Conservation (phyloP, 345 rosid species). For the Garcia nutans region DNA sequence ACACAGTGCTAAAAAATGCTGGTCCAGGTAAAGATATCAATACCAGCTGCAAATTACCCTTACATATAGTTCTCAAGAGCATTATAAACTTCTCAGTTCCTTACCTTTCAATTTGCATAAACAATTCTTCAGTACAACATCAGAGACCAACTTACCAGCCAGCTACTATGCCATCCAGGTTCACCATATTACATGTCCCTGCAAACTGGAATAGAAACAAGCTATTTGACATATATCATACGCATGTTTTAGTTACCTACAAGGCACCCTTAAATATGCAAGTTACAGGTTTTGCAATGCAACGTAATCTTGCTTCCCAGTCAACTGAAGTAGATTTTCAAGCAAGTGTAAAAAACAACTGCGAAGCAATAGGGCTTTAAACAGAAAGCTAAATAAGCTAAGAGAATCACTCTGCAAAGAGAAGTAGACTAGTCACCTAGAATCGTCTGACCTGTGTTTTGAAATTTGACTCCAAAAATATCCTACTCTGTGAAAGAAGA, state of each 20-base stretch:
- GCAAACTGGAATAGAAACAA: conserved; percentile 26
- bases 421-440: conserved; percentile 31
- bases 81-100: background rate
- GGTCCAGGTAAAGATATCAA: background rate
- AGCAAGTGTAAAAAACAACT: conserved; percentile 3
- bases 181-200: conserved; percentile 26
- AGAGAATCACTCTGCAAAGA: conserved; percentile 19
- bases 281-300: conserved; percentile 15
- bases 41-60: background rate
- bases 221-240: conserved; percentile 14
- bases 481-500: conserved; percentile 25
- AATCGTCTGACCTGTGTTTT: conserved; percentile 19
- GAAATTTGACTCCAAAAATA: conserved; percentile 28
- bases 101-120: conserved; percentile 7
- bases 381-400: conserved; percentile 17
- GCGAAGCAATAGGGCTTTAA: conserved; percentile 14
- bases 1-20: background rate
- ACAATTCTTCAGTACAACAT: background rate
- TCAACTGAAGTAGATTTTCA: conserved; percentile 29
- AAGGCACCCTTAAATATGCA: conserved; percentile 14
- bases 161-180: conserved; percentile 20
- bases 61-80: background rate
- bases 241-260: conserved; percentile 29
- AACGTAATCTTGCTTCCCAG: conserved; percentile 16
- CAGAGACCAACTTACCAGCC: background rate